Percentiles rank a stretch among this genome's conserved stretches.
Evolutionary conservation across 805 yeast genomes (phyloP).

Genomic region (Spathaspora hagerdaliae): DNA sequence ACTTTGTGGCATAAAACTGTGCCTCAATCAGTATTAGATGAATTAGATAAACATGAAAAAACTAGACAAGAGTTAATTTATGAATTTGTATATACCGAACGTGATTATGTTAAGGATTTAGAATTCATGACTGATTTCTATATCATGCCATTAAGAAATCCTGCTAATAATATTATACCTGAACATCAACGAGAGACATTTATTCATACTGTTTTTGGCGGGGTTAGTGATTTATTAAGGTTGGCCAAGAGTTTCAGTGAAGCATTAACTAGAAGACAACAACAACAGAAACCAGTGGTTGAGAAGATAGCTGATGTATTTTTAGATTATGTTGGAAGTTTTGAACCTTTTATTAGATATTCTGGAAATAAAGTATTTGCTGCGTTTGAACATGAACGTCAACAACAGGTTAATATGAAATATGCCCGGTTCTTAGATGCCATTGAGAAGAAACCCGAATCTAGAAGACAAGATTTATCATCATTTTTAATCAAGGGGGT

Average conservation of each 20-base stretch:
- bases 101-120: slow-evolving; percentile 91
- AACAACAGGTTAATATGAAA: slow-evolving; percentile 81
- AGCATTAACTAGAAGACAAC: slow-evolving; percentile 77
- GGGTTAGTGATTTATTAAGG: slow-evolving; percentile 80
- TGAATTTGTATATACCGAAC: slow-evolving; percentile 89
- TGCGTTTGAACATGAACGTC: slow-evolving; percentile 91
- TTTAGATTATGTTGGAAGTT: slow-evolving; percentile 75
- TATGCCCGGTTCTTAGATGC: slow-evolving; percentile 94
- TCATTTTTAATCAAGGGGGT: slow-evolving; percentile 94
- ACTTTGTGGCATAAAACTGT: slow-evolving; percentile 94
- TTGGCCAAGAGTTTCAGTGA: slow-evolving; percentile 85
- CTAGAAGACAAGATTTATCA: slow-evolving; percentile 84
- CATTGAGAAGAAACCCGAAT: slow-evolving; percentile 78
- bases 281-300: slow-evolving; percentile 79
- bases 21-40: slow-evolving; percentile 70
- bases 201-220: slow-evolving; percentile 86
- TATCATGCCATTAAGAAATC: slow-evolving; percentile 84
- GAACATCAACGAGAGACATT: slow-evolving; percentile 87
- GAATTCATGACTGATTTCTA: slow-evolving; percentile 92
- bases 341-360: slow-evolving; percentile 89
- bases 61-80: slow-evolving; percentile 94
- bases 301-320: slow-evolving; percentile 84
- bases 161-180: slow-evolving; percentile 72
- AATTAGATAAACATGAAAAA: slow-evolving; percentile 77
- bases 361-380: slow-evolving; percentile 96